Percentiles rank a stretch among this genome's conserved stretches.
Evolutionary conservation across 352 stramenopile genomes (phyloP).

Genomic region (Pilasporangium apinafurcum): DNA sequence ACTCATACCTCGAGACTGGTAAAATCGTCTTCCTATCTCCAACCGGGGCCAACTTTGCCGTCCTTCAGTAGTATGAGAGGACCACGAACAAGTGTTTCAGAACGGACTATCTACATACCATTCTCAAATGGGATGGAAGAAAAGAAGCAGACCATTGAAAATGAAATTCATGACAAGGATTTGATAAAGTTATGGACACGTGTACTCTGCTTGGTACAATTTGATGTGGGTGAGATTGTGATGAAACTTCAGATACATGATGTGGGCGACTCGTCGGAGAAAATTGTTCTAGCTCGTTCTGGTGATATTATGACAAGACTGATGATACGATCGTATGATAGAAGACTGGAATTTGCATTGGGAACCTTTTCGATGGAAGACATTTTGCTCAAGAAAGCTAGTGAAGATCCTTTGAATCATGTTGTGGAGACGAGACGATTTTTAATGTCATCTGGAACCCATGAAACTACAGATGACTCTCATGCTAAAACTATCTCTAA

Average conservation of each 20-base stretch:
- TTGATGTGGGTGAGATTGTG: conserved; percentile 42
- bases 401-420: not conserved
- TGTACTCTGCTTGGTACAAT: conserved; percentile 50
- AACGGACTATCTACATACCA: conserved; percentile 25
- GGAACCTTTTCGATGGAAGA: conserved; percentile 75
- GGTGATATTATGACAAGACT: conserved; percentile 59
- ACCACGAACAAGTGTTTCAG: conserved; percentile 10
- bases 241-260: conserved; percentile 53
- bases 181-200: conserved; percentile 78
- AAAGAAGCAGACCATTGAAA: conserved; percentile 20
- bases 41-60: no score
- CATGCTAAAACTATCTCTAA: conserved; percentile 2
- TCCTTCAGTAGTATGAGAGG: not conserved
- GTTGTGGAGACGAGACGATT: conserved; percentile 25
- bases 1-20: no score
- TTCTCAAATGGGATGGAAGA: conserved; percentile 33
- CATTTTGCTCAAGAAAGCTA: conserved; percentile 27
- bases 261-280: conserved; percentile 21
- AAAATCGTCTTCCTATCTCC: conserved; percentile 15
- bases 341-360: conserved; percentile 58
- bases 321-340: conserved; percentile 61
- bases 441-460: conserved; percentile 59
- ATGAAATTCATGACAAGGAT: conserved; percentile 62
- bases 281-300: conserved; percentile 48
- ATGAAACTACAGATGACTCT: conserved; percentile 5